Percentiles rank a stretch among this genome's conserved stretches.
Evolutionary conservation across 306 rosid genomes (phyloP).

Genomic region (Rubus idaeus): DNA sequence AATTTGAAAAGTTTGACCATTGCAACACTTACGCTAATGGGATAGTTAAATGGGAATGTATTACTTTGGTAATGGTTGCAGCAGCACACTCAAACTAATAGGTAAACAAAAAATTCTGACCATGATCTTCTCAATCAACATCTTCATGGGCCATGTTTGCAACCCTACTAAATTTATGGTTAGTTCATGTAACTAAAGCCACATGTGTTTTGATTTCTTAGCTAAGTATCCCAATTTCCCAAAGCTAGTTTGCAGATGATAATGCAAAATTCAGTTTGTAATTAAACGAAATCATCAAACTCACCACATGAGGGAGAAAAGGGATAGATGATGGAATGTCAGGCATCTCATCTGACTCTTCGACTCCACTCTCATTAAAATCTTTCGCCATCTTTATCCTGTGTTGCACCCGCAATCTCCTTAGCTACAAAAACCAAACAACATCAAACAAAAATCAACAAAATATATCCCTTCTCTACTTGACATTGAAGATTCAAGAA

Average conservation of each 20-base stretch:
- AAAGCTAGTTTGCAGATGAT: conserved; percentile 2
- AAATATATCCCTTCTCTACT: too few species aligned
- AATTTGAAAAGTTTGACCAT: not conserved
- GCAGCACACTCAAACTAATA: not conserved
- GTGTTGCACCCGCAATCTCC: conserved; percentile 90
- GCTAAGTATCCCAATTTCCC: not conserved
- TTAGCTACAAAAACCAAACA: conserved; percentile 47
- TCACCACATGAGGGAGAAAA: conserved; percentile 77
- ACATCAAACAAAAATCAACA: not conserved
- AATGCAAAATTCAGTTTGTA: not conserved
- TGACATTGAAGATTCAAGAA: not conserved
- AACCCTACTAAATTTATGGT: not conserved
- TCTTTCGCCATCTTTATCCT: conserved; percentile 49
- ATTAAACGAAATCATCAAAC: conserved; percentile 21
- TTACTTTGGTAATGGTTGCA: not conserved
- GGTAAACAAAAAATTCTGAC: not conserved
- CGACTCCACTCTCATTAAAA: conserved; percentile 41
- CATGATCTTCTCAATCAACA: not conserved
- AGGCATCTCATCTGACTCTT: conserved; percentile 80
- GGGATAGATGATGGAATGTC: conserved; percentile 94
- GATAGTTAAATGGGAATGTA: not conserved
- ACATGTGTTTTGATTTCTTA: not conserved
- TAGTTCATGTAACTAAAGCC: not conserved
- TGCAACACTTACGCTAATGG: not conserved
- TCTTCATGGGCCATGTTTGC: not conserved